phyloP scores from a whole-genome alignment of 768 basidiomycete genomes.

The Macrolepiota dolichaula region DNA sequence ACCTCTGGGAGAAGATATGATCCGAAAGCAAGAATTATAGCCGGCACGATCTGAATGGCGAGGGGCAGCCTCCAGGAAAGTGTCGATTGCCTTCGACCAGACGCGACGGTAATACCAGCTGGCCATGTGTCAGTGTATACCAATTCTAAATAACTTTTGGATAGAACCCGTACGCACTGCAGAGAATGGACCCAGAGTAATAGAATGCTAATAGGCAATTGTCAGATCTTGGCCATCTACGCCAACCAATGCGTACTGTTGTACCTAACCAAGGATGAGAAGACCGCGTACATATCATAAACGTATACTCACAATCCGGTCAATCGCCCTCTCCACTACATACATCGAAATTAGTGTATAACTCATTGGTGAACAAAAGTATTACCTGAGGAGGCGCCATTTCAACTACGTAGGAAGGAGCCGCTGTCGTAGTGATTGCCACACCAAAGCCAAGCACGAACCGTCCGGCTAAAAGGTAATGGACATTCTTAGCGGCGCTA shows the following conservation, averaged over 20 bases:
- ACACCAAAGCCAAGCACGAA: slow-evolving; percentile 56
- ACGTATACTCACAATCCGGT: slow-evolving; percentile 41
- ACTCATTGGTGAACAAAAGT: background rate
- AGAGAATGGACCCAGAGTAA: slow-evolving; percentile 40
- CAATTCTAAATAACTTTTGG: background rate
- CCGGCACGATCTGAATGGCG: slow-evolving; percentile 48
- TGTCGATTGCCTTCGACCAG: slow-evolving; percentile 30
- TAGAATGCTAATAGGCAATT: slow-evolving; percentile 35
- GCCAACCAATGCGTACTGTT: slow-evolving; percentile 22
- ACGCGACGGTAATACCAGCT: slow-evolving; percentile 43
- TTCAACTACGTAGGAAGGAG: slow-evolving; percentile 50
- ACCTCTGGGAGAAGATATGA: slow-evolving; percentile 36
- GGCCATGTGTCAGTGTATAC: background rate
- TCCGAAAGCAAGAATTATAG: slow-evolving; percentile 32
- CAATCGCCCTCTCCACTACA: slow-evolving; percentile 45
- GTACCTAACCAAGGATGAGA: slow-evolving; percentile 21
- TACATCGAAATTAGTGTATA: background rate
- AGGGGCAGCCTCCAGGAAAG: slow-evolving; percentile 49
- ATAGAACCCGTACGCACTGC: slow-evolving; percentile 25
- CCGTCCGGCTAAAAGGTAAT: slow-evolving; percentile 49
- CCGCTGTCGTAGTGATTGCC: slow-evolving; percentile 39
- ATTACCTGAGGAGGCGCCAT: slow-evolving; percentile 53
- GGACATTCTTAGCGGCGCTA: slow-evolving; percentile 37
- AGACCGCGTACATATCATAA: slow-evolving; percentile 2
- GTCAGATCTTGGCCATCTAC: background rate